Base-by-base conservation (phyloP, 495 filamentous ascomycete genomes). In the Penicillium herquei region DNA sequence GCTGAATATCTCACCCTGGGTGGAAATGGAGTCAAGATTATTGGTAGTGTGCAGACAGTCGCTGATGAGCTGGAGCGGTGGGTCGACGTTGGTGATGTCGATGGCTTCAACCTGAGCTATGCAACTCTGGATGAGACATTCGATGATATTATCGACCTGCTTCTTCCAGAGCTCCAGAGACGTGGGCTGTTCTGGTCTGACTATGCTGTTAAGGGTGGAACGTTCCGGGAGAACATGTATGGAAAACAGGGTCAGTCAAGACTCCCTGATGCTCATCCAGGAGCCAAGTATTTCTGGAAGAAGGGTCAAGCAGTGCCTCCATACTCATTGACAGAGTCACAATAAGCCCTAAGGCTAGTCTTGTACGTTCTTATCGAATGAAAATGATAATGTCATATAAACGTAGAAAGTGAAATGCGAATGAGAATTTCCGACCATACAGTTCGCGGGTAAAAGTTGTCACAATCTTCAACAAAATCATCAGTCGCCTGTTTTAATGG, bases 101-200 rank as follows among this genome's bases (percentile, higher is more conserved):
- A 88, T 65, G 84, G 84, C 10, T 87, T 86, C 55, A 87, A 85
- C 49, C 56, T 86, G 58, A 78, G 75, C 13, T 86, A 86, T 63
- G 79, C 79, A 11, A 78, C 80, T 46, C 70, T 82, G 43, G 85
- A 85, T 1, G 78, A 78, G 42, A 82, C 83, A 0, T 88, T 88
- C 70, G 74, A 81, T 49, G 85, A 87, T 66, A 73, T 87, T n/a
- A 78, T 83, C 52, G 73, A 80, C 51, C 59, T 76, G 34, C 57
- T 75, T 52, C 31, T 75, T 16, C 71, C 78, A n/a, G 69, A 80
- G 69, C 39, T 82, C 58, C 73, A 68, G 51, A 54, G 67, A 12
- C 62, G 79, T 30, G 77, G 78, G 7, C 49, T 82, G 47, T 79
- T 82, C 56, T 75, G 75, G 65, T 58, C 67, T 0, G 77, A 78